phyloP scores from a whole-genome alignment of 805 yeast species.

The Kodamaea kaohsiungensis region DNA sequence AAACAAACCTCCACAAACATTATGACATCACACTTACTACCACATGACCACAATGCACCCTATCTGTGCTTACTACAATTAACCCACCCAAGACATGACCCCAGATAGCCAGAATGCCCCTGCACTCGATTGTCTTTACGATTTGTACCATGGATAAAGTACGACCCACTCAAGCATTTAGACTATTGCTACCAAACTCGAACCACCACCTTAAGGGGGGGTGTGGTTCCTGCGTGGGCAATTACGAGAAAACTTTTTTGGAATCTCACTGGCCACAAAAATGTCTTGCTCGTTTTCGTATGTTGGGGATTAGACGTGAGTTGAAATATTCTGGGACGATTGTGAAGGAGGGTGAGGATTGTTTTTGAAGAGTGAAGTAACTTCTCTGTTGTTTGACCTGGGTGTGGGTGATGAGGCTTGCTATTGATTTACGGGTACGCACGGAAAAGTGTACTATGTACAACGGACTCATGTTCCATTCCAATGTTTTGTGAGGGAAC shows the following conservation, averaged over 20 bases:
- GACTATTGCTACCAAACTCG: background rate
- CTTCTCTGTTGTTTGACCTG: too few species aligned
- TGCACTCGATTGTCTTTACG: background rate
- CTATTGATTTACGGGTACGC: too few species aligned
- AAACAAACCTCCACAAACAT: background rate
- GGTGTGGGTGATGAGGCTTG: too few species aligned
- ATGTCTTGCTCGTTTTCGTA: background rate
- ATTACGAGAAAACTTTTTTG: background rate
- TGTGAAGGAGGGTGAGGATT: background rate
- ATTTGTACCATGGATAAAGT: too few species aligned
- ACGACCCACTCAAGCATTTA: too few species aligned
- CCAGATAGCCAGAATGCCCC: background rate
- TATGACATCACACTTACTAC: background rate
- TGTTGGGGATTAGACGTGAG: background rate
- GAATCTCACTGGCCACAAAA: background rate
- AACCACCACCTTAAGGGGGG: background rate
- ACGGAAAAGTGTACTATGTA: too few species aligned
- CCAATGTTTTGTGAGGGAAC: too few species aligned
- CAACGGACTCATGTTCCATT: too few species aligned
- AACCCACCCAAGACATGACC: background rate
- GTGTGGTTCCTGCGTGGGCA: background rate
- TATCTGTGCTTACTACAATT: background rate
- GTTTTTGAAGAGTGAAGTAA: too few species aligned
- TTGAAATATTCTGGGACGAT: background rate
- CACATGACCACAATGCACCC: background rate